Evolutionary conservation across 208 protist species (phyloP).

Genomic region (Trypanosoma congolense): DNA sequence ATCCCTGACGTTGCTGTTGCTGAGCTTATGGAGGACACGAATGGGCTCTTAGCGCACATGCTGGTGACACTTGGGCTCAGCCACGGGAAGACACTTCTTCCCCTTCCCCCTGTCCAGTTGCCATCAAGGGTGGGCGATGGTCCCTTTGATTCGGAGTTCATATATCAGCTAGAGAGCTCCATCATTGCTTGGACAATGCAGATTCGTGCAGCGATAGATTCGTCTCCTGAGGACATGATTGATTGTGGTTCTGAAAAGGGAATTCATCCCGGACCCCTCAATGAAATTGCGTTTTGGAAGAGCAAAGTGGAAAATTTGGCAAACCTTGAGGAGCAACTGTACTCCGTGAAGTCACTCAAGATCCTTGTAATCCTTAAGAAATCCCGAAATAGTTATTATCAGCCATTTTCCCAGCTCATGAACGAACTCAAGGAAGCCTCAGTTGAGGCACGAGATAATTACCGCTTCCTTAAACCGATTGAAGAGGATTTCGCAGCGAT

Average conservation of each 20-base stretch:
- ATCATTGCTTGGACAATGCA: conserved; percentile 92
- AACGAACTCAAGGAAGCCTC: conserved; percentile 82
- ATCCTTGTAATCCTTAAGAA: conserved; percentile 92
- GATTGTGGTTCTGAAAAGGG: conserved; percentile 46
- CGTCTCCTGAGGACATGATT: conserved; percentile 83
- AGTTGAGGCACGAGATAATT: conserved; percentile 88
- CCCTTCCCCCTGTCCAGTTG: conserved; percentile 87
- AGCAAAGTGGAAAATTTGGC: conserved; percentile 91
- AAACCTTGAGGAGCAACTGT: conserved; percentile 91
- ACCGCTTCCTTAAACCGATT: conserved; percentile 88
- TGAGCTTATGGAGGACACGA: conserved; percentile 91
- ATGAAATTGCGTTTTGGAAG: conserved; percentile 95
- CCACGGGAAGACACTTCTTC: conserved; percentile 91
- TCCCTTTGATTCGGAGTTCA: conserved; percentile 79
- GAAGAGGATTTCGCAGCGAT: conserved; percentile 83
- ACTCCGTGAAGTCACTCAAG: conserved; percentile 86
- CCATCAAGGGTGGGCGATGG: conserved; percentile 73
- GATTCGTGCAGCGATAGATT: conserved; percentile 87
- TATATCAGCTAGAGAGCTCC: conserved; percentile 90
- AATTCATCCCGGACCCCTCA: conserved; percentile 86
- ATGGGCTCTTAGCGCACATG: conserved; percentile 80
- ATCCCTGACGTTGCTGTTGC: conserved; percentile 90
- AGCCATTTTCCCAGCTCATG: conserved; percentile 84
- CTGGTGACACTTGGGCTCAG: conserved; percentile 90
- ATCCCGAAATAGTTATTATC: conserved; percentile 86